Evolutionary conservation across 441 rosid genomes (phyloP).

Genomic region (Brassica hybrid): DNA sequence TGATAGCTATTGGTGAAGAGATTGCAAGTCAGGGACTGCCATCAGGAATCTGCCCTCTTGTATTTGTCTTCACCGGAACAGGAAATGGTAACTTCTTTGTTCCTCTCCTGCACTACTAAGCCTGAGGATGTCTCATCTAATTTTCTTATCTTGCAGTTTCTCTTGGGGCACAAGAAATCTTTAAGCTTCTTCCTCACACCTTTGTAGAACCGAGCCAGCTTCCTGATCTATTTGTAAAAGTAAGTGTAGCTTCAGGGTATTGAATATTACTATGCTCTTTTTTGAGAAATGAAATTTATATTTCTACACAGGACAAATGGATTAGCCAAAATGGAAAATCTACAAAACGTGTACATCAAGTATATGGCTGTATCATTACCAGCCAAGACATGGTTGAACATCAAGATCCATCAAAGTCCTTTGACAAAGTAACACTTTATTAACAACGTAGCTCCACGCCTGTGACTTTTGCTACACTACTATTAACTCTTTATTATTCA

Average conservation of each 20-base stretch:
- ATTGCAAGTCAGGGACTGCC: slow-evolving; percentile 81
- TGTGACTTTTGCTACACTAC: not conserved
- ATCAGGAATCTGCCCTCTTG: slow-evolving; percentile 86
- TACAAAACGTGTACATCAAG: slow-evolving; percentile 75
- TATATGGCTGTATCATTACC: slow-evolving; percentile 84
- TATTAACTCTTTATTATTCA: slow-evolving; percentile 3
- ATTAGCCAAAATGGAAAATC: slow-evolving; percentile 41
- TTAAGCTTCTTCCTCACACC: slow-evolving; percentile 91
- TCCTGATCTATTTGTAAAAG: slow-evolving; percentile 70
- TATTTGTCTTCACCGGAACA: slow-evolving; percentile 83
- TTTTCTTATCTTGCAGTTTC: slow-evolving; percentile 56
- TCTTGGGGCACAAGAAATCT: slow-evolving; percentile 89
- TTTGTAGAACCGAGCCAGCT: slow-evolving; percentile 79
- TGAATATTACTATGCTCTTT: not conserved
- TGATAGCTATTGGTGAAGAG: slow-evolving; percentile 88
- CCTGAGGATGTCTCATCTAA: not conserved
- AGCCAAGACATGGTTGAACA: slow-evolving; percentile 84
- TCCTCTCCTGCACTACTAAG: not conserved
- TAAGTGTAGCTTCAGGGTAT: slow-evolving; percentile 35
- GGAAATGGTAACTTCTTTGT: slow-evolving; percentile 67
- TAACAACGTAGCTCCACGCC: not conserved
- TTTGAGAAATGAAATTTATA: slow-evolving; percentile 17
- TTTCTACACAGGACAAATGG: slow-evolving; percentile 53
- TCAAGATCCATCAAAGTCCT: slow-evolving; percentile 63
- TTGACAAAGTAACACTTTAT: slow-evolving; percentile 65